These are phyloP conservation scores for Gossypium aridum DNA, from an alignment of 441 rosid species.

Conservation along the genomic window DNA sequence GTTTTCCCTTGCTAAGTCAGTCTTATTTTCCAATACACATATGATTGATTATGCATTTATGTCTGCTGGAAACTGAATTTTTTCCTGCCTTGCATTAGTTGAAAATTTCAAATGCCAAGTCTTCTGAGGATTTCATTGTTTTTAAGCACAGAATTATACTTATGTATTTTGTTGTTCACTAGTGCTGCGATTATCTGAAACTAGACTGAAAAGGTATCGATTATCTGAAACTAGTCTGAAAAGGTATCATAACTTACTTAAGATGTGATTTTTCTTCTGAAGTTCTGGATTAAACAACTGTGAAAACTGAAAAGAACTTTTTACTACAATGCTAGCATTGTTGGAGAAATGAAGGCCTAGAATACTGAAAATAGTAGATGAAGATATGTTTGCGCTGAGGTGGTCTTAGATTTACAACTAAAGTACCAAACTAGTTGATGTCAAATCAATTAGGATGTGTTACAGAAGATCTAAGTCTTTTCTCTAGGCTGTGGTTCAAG, in stretches of 20 bases:
- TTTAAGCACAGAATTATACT: neutral
- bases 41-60: neutral
- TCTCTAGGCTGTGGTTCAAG: neutral
- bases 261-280: conserved; percentile 3
- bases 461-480: neutral
- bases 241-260: neutral
- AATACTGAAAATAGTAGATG: neutral
- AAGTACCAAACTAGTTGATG: neutral
- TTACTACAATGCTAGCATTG: neutral
- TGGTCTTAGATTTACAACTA: neutral
- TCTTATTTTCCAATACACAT: neutral
- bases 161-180: neutral
- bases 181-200: neutral
- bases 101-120: neutral
- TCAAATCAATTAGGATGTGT: neutral
- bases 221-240: neutral
- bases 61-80: neutral
- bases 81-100: neutral
- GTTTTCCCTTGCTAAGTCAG: neutral
- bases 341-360: neutral
- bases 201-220: neutral
- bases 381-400: neutral
- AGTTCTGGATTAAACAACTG: neutral
- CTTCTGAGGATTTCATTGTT: conserved; percentile 1
- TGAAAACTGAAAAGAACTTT: neutral